phyloP scores from a whole-genome alignment of 805 yeast species.

The Candida chauliodis region DNA sequence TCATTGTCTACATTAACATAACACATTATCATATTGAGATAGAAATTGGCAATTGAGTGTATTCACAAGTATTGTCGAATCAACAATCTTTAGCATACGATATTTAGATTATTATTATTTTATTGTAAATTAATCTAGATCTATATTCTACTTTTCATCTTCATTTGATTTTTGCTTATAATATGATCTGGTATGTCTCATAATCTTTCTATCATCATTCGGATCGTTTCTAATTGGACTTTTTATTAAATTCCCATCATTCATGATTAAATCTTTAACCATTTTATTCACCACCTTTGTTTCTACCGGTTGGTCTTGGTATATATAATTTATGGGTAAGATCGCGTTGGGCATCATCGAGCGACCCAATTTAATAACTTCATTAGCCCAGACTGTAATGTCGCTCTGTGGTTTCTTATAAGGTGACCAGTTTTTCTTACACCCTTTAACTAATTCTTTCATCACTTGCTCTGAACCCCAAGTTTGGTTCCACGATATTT shows the following conservation, averaged over 20 bases:
- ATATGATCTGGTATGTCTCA: conserved; percentile 39
- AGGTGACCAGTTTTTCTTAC: conserved; percentile 63
- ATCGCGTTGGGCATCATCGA: conserved; percentile 56
- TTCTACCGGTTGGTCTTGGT: conserved; percentile 17
- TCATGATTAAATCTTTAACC: conserved; percentile 30
- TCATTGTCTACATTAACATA: no score
- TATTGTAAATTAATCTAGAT: neutral
- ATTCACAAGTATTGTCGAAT: no score
- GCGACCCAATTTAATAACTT: conserved; percentile 58
- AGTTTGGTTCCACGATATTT: conserved; percentile 50
- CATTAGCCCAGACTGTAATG: conserved; percentile 60
- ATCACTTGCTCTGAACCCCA: conserved; percentile 66
- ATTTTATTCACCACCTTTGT: conserved; percentile 27
- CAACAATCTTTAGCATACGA: no score
- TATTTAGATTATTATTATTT: neutral
- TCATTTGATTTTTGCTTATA: conserved; percentile 24
- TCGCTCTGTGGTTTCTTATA: conserved; percentile 51
- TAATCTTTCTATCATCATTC: conserved; percentile 24
- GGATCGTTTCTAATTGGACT: conserved; percentile 25
- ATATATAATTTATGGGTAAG: conserved; percentile 34
- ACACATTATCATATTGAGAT: no score
- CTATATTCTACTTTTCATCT: no score
- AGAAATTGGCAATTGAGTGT: no score
- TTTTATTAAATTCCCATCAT: conserved; percentile 12
- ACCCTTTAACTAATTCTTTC: conserved; percentile 64